These are phyloP conservation scores for Aspergillus tanneri DNA, from an alignment of 2,329 filamentous ascomycete genomes.

Conservation along the genomic window DNA sequence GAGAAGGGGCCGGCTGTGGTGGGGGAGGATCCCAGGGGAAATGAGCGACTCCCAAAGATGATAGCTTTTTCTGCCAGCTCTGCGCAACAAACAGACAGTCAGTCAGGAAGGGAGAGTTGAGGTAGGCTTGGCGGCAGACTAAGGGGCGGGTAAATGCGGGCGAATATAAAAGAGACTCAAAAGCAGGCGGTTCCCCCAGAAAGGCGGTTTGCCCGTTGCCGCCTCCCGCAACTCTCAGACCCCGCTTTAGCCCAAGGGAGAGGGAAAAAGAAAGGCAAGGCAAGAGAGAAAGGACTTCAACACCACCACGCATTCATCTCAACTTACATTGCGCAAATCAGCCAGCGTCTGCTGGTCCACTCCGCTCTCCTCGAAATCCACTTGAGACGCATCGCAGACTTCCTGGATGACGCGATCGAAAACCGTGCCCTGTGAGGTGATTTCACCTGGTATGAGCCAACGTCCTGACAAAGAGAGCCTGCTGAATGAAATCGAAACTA, in stretches of 20 bases:
- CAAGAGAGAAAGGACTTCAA: neutral
- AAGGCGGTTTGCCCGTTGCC: conserved; percentile 29
- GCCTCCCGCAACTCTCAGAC: conserved; percentile 37
- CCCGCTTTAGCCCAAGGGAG: conserved; percentile 30
- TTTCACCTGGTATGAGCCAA: conserved; percentile 30
- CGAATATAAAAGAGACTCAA: conserved; percentile 44
- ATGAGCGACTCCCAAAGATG: conserved; percentile 75
- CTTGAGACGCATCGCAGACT: conserved; percentile 85
- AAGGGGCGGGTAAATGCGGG: conserved; percentile 32
- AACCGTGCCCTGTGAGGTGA: conserved; percentile 68
- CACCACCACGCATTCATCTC: neutral
- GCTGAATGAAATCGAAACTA: neutral
- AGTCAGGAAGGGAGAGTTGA: neutral
- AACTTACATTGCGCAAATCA: conserved; percentile 80
- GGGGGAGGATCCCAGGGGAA: conserved; percentile 96
- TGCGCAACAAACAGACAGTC: conserved; percentile 44
- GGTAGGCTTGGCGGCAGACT: conserved; percentile 23
- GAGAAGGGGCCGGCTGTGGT: conserved; percentile 53
- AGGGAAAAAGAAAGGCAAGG: too few relatives aligned
- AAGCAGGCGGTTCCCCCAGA: conserved; percentile 40
- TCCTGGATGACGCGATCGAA: conserved; percentile 90
- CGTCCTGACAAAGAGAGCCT: conserved; percentile 10
- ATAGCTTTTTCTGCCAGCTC: conserved; percentile 93
- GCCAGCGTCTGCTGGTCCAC: conserved; percentile 83
- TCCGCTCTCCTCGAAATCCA: conserved; percentile 96